Evolutionary conservation across 164 flowering plant genomes (phyloP), one percentile per base, ranked within the genome.

Genomic region (Berberis vulgaris): DNA sequence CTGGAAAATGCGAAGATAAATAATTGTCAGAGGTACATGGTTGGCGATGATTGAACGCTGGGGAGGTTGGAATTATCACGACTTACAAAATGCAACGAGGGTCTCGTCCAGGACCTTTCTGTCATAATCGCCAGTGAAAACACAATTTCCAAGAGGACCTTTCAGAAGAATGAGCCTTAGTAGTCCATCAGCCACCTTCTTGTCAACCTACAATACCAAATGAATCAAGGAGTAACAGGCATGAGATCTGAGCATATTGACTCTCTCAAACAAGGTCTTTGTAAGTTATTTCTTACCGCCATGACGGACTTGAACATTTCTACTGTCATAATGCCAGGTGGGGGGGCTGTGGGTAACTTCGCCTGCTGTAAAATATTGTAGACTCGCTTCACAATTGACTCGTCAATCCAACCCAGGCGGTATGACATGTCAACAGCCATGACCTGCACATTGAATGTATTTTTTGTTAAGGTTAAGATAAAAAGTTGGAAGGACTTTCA

Each of bases 401-500:
- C 86, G 46, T 95, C 99, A 54, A 95, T 91, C 99, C 99, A 95
- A 67, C 99, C 99, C 54, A 95, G 88, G 55, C 98, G 96, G 68
- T 78, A 73, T 49, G 99, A 95, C 99, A 95, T 82, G 81, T 91
- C 97, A 40, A 88, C 97, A 49, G 97, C 99, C 99, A 95, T 95
- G n/a, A 88, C 95, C 99, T 95, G 84, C 52, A 54, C 11, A 68
- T 44, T 50, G 44, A 53, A 46, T 60, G 41, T 0, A 12, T 54
- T 60, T 57, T 62, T 61, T 5, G 59, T 4, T 11, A 52, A 7
- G 2, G n/a, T 1, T 4, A 52, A 52, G n/a, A 1, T 6, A 52
- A 52, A 52, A 10, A 1, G 3, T 52, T 50, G 26, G 26, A 5
- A 50, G 54, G 3, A 52, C n/a, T 52, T 3, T 10, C n/a, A 9